Evolutionary conservation across 306 rosid species (phyloP), one percentile per base, ranked within the genome.

Genomic region (Vicia faba): DNA sequence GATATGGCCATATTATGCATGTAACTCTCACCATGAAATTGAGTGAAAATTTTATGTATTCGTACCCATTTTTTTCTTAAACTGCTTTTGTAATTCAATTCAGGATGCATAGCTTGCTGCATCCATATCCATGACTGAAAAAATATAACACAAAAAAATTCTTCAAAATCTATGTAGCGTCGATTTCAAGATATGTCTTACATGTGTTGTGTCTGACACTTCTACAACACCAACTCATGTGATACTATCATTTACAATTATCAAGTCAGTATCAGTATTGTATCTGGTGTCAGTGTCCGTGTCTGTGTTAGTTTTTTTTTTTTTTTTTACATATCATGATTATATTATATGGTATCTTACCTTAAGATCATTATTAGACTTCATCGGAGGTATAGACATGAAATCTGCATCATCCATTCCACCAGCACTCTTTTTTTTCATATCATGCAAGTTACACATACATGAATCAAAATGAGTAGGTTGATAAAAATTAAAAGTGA

Each of bases 21-120:
- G 61, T 26, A 55, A 25, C 31, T 39, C 7, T 61, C 8, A 11
- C 23, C 12, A 4, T 31, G 15, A 31, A 8, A 13, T 14, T 61
- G 29, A 56, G 35, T n/a, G 48, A 55, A 26, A 36, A 64, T 31
- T 56, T 43, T 15, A 59, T 40, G 9, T 33, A 58, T 39, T 9
- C 86, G 1, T 66, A 90, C 97, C 99, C 97, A 90, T 88, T 85
- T 90, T 85, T 88, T 95, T 45, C 77, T 31, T 75, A 88, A 86
- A 81, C 79, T 79, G 76, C 92, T 67, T 69, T 77, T 86, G 89
- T 90, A 95, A 75, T 95, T 90, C 76, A 95, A 64, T 70, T 95
- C 97, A 12, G 99, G 99, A 70, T 95, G 99, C 97, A 95, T 95
- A 0, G 99, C 99, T 86, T 90, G 99, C 57, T 95, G 99, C 95